Conservation (phyloP, 2,329 filamentous ascomycete species). For the Colletotrichum tofieldiae region DNA sequence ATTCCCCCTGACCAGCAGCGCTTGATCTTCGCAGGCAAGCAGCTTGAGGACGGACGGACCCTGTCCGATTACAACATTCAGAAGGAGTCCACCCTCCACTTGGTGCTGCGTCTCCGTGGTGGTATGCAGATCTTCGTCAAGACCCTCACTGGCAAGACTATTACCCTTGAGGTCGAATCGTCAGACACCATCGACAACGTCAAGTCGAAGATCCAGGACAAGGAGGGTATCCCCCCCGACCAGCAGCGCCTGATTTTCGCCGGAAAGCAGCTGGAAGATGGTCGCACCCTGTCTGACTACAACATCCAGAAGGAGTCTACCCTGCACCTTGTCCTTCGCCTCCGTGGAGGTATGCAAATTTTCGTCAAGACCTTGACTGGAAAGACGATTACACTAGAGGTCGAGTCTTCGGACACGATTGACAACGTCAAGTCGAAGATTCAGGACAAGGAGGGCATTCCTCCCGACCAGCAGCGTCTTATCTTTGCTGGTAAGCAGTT, state of each 20-base stretch:
- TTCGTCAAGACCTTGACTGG: slow-evolving; percentile 90
- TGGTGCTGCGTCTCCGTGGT: slow-evolving; percentile 90
- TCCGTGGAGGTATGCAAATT: slow-evolving; percentile 86
- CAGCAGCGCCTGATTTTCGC: slow-evolving; percentile 96
- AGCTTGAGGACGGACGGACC: slow-evolving; percentile 94
- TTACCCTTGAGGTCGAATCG: slow-evolving; percentile 91
- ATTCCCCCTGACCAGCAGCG: slow-evolving; percentile 97
- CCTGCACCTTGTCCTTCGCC: slow-evolving; percentile 84
- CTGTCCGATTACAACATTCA: slow-evolving; percentile 96
- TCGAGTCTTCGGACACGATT: slow-evolving; percentile 91
- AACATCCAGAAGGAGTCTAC: slow-evolving; percentile 97
- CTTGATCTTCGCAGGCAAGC: slow-evolving; percentile 95
- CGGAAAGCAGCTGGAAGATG: slow-evolving; percentile 94
- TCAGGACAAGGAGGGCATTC: slow-evolving; percentile 97
- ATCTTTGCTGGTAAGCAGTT: slow-evolving; percentile 98
- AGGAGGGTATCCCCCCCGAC: slow-evolving; percentile 94
- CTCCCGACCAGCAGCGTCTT: slow-evolving; percentile 94
- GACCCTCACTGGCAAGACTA: slow-evolving; percentile 93
- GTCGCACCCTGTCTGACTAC: slow-evolving; percentile 92
- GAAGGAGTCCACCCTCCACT: slow-evolving; percentile 89
- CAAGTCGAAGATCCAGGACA: slow-evolving; percentile 93
- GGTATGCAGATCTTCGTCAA: slow-evolving; percentile 94
- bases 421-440: slow-evolving; percentile 98
- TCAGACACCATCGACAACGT: slow-evolving; percentile 96
- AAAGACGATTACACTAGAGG: slow-evolving; percentile 93